These are phyloP conservation scores for Glycyrrhiza uralensis DNA, from an alignment of 306 rosid species.

Conservation along the genomic window DNA sequence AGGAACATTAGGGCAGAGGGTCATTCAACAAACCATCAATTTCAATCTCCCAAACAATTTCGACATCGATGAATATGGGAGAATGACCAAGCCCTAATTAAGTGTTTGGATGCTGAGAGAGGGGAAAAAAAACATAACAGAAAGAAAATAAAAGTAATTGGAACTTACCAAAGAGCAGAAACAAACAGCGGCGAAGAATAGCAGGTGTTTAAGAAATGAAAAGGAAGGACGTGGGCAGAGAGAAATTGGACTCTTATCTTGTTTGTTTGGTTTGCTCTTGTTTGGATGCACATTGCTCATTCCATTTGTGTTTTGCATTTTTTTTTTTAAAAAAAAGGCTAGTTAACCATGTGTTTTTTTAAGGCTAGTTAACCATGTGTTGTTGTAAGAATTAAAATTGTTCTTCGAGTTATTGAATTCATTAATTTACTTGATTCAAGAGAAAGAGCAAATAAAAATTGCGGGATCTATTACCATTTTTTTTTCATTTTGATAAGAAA, in stretches of 20 bases:
- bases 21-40: neutral
- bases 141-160: neutral
- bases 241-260: too few relatives aligned
- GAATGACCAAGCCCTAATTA: constrained; percentile 21
- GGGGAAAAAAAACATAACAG: neutral
- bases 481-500: too few relatives aligned
- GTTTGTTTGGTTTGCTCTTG: neutral
- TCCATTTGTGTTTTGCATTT: too few relatives aligned
- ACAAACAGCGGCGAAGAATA: constrained; percentile 32
- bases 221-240: neutral
- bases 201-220: neutral
- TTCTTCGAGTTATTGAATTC: too few relatives aligned
- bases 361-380: too few relatives aligned
- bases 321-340: too few relatives aligned
- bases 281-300: neutral
- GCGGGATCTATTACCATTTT: too few relatives aligned
- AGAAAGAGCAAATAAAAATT: too few relatives aligned
- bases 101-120: constrained; percentile 27
- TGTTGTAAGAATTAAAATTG: too few relatives aligned
- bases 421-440: too few relatives aligned
- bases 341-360: too few relatives aligned
- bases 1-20: neutral
- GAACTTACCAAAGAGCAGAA: constrained; percentile 13
- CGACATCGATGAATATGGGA: neutral
- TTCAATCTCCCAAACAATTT: neutral